A percentile compares a stretch with the other conserved stretches of the same genome.
These are phyloP conservation scores for Ascomycota sp. DNA, from an alignment of 2,329 filamentous ascomycete species.

Conservation along the genomic window DNA sequence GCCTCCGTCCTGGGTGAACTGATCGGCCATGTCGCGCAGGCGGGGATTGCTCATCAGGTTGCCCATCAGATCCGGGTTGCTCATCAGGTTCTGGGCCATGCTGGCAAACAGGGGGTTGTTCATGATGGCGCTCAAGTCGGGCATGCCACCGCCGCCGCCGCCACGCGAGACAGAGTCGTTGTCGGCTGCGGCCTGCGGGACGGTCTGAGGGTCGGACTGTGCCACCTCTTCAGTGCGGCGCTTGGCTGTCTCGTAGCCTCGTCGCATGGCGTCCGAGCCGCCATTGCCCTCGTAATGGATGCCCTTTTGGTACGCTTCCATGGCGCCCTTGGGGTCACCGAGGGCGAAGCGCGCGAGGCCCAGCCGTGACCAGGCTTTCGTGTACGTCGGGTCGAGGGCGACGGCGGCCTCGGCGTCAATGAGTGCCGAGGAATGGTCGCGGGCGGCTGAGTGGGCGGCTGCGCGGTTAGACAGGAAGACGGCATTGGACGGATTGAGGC, in stretches of 20 bases:
- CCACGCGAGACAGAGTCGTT: constrained; percentile 12
- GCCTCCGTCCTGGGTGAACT: constrained; percentile 56
- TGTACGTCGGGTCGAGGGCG: constrained; percentile 74
- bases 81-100: constrained; percentile 97
- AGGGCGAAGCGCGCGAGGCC: constrained; percentile 83
- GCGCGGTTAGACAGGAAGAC: constrained; percentile 97
- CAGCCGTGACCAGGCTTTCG: constrained; percentile 89
- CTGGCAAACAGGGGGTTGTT: constrained; percentile 94
- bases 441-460: constrained; percentile 70
- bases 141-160: constrained; percentile 50
- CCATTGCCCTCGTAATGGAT: constrained; percentile 90
- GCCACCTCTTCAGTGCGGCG: constrained; percentile 55
- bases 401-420: constrained; percentile 84
- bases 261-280: constrained; percentile 92
- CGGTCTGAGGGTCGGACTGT: too few species aligned
- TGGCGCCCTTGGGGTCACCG: constrained; percentile 73
- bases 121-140: constrained; percentile 74
- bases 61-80: constrained; percentile 78
- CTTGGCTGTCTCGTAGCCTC: constrained; percentile 86
- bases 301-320: constrained; percentile 85
- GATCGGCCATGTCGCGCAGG: constrained; percentile 69
- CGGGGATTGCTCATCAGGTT: constrained; percentile 90
- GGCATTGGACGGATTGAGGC: constrained; percentile 64
- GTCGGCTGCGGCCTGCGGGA: constrained; percentile 10
- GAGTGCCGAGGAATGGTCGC: constrained; percentile 66